phyloP scores from a whole-genome alignment of 108 stramenopile species.

The Bacterosira constricta region DNA sequence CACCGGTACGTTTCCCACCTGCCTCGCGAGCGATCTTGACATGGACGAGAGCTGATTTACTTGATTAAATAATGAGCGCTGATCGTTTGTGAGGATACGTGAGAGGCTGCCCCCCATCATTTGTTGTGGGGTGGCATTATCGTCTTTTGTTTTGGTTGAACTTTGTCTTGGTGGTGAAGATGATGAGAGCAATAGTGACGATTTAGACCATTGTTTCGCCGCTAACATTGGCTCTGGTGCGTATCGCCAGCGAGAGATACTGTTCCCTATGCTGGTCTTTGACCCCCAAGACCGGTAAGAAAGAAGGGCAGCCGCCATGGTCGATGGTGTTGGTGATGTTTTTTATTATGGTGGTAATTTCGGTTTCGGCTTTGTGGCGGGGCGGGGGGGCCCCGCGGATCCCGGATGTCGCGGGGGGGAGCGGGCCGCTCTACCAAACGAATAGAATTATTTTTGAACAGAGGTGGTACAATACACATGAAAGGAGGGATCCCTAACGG shows the following conservation, averaged over 20 bases:
- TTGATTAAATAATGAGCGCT: conserved; percentile 58
- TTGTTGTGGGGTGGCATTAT: not conserved
- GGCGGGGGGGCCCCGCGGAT: too few relatives aligned
- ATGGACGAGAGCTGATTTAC: conserved; percentile 56
- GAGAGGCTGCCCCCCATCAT: conserved; percentile 34
- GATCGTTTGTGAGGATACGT: conserved; percentile 60
- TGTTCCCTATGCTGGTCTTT: not conserved
- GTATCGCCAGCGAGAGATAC: not conserved
- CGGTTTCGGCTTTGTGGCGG: too few relatives aligned
- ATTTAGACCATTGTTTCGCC: not conserved
- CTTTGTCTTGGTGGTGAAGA: not conserved
- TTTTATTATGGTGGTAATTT: too few relatives aligned
- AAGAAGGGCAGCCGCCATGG: not conserved
- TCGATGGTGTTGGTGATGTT: too few relatives aligned
- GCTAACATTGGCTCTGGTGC: too few relatives aligned
- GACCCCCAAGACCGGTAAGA: not conserved
- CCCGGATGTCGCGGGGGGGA: too few relatives aligned
- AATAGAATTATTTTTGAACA: too few relatives aligned
- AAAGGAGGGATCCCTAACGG: too few relatives aligned
- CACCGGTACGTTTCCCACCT: conserved; percentile 52
- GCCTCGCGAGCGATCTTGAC: conserved; percentile 50
- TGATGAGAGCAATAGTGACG: too few relatives aligned
- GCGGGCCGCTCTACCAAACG: too few relatives aligned
- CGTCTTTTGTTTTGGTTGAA: not conserved
- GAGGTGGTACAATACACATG: too few relatives aligned